Conservation (phyloP, 495 filamentous ascomycete genomes). For the Oidiodendron maius region DNA sequence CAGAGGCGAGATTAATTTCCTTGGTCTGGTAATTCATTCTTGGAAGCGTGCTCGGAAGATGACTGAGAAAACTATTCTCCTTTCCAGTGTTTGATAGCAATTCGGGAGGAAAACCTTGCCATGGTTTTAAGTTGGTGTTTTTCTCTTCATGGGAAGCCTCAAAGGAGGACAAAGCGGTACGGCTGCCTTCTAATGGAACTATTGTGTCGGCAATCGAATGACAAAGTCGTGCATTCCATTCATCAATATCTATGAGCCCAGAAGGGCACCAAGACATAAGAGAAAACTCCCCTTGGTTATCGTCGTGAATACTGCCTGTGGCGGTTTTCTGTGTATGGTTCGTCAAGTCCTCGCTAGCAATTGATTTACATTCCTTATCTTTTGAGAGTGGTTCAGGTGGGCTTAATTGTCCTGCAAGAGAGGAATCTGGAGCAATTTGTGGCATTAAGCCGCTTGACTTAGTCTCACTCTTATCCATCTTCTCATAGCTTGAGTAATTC, state of each 20-base stretch:
- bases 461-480: not conserved
- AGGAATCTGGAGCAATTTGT: not conserved
- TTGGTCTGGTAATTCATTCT: not conserved
- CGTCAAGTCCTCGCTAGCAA: not conserved
- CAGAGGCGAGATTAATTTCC: not conserved
- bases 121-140: not conserved
- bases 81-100: conserved; percentile 1
- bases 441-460: not conserved
- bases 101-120: conserved; percentile 14
- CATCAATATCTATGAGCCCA: not conserved
- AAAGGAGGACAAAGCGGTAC: not conserved
- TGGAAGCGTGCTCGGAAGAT: conserved; percentile 10
- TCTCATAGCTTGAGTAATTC: conserved; percentile 1
- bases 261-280: not conserved
- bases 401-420: not conserved
- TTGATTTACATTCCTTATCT: too few species aligned
- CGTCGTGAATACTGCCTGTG: not conserved
- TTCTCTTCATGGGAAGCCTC: not conserved
- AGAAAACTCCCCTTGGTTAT: not conserved
- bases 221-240: not conserved
- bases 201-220: not conserved
- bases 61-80: conserved; percentile 5
- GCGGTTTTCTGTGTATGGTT: not conserved
- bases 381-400: not conserved
- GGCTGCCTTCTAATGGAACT: not conserved